Base-by-base conservation (phyloP, 1,284 basidiomycete species). In the Melanopsichium pennsylvanicum region DNA sequence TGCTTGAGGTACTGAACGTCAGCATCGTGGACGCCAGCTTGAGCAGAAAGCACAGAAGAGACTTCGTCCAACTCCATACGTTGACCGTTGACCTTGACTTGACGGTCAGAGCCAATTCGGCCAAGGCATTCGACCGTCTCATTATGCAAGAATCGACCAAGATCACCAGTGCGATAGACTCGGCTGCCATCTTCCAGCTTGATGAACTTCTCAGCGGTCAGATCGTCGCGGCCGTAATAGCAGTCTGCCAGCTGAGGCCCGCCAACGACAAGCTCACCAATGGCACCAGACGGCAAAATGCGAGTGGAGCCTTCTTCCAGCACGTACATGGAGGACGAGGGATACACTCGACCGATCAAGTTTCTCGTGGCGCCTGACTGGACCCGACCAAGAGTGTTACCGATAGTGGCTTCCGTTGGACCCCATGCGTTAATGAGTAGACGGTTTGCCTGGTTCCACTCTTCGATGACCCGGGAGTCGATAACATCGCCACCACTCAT, bases 401-500 rank as follows among this genome's bases (percentile, higher is more conserved):
- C 79, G 40, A 81, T 80, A 22, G 76, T 78, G 10, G 75, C 70
- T 39, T 81, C 79, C 2, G 79, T 81, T 0, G 79, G 79, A 2
- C 79, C 79, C 67, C 77, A 81, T 0, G 79, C 79, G 43, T 81
- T 81, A 66, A 79, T 70, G 27, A 81, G 67, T 3, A 57, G 44
- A 13, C 71, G 62, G n/a, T 70, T 61, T 11, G 62, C 59, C 22
- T 69, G 40, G 36, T 61, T 71, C 78, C 78, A 81, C 10, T 66
- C 63, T 10, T 70, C 57, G 18, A 81, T 60, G 5, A 80, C 76
- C 10, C 70, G 58, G 15, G 73, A 66, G 48, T 78, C 74, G 27
- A 81, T 78, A 36, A 74, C 64, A 43, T 81, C 79, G 34, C 79
- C 79, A 13, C 78, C 79, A 43, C 75, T 80, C 76, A 80, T 78